Evolutionary conservation across 352 stramenopile genomes (phyloP), one percentile per base, ranked within the genome.

Genomic region (Blastocystis sp.): DNA sequence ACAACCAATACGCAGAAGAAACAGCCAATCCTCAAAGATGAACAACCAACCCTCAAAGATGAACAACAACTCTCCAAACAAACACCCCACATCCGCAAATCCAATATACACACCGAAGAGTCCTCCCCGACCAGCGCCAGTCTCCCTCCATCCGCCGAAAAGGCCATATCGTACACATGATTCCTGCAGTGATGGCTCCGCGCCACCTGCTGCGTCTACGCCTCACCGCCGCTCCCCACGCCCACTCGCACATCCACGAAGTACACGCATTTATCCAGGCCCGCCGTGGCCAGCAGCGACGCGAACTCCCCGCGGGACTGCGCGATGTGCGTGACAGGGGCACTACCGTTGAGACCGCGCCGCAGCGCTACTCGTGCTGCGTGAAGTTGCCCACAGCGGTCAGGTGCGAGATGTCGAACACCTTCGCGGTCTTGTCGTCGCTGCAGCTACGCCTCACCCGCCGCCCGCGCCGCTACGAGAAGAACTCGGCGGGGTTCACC

Each of bases 101-200:
- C 74, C 45, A 84, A 34, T 42, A 84, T 43, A 54, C 28, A 57
- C 24, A 84, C 74, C 14, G 54, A 7, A n/a, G 74, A 48, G 40
- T 84, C 74, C 59, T 69, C 42, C 42, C 54, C 34, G 9, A 54
- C 74, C 21, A 84, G 19, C 40, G 52, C 66, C 7, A 66, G 21
- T 11, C 60, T 28, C 9, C 17, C 57, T 84, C 74, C 74, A n/a
- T 24, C 19, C 38, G 52, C 14, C 4, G 40, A 68, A 40, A 84
- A 84, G n/a, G 74, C 74, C 59, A 84, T 48, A 70, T 84, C 74
- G 34, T 68, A 84, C n/a, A 84, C 24, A 68, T 84, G 45, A 52
- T 38, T 84, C 4, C 3, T 34, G n/a, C 17, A 19, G 4, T 34
- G 74, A 48, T 68, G 69, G 21, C 57, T 66, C 54, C 74, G 45